Percentiles rank a stretch among this genome's conserved stretches.
Evolutionary conservation across 2,329 filamentous ascomycete genomes (phyloP).

Genomic region (Scorias spongiosa): DNA sequence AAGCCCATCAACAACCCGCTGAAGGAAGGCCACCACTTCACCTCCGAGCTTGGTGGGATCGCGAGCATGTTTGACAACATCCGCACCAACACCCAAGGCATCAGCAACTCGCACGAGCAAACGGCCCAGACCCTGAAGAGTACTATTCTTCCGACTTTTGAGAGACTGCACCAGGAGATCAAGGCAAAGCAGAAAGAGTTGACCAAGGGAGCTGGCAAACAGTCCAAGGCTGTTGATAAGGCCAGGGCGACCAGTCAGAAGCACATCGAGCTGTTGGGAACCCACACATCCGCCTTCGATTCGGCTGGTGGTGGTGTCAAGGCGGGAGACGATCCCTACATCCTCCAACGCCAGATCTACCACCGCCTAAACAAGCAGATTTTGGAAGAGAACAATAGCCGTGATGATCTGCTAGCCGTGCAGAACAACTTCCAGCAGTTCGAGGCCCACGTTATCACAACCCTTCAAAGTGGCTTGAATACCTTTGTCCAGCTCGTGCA

Average conservation of each 20-base stretch:
- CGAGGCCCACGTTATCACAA: constrained; percentile 70
- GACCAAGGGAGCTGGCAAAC: constrained; percentile 62
- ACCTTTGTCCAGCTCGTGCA: constrained; percentile 70
- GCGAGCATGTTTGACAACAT: constrained; percentile 90
- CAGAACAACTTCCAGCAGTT: constrained; percentile 82
- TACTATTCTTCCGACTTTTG: constrained; percentile 72
- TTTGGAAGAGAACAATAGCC: constrained; percentile 88
- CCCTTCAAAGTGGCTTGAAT: constrained; percentile 67
- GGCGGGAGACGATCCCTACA: constrained; percentile 70
- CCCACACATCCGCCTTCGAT: constrained; percentile 68
- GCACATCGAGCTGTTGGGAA: constrained; percentile 84
- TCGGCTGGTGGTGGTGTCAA: constrained; percentile 57
- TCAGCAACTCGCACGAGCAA: constrained; percentile 78
- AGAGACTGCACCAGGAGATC: constrained; percentile 86
- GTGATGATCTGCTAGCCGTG: constrained; percentile 78
- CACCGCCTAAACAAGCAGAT: constrained; percentile 83
- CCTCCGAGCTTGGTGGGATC: constrained; percentile 73
- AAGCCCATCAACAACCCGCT: constrained; percentile 84
- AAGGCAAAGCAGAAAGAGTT: constrained; percentile 94
- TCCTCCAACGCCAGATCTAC: constrained; percentile 65
- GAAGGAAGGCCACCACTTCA: constrained; percentile 84
- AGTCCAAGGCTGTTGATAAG: constrained; percentile 83
- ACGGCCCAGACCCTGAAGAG: constrained; percentile 83
- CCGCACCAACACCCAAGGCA: constrained; percentile 76
- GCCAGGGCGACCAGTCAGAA: constrained; percentile 76